Base-by-base conservation (phyloP, 208 protist genomes). In the Crithidia bombi region DNA sequence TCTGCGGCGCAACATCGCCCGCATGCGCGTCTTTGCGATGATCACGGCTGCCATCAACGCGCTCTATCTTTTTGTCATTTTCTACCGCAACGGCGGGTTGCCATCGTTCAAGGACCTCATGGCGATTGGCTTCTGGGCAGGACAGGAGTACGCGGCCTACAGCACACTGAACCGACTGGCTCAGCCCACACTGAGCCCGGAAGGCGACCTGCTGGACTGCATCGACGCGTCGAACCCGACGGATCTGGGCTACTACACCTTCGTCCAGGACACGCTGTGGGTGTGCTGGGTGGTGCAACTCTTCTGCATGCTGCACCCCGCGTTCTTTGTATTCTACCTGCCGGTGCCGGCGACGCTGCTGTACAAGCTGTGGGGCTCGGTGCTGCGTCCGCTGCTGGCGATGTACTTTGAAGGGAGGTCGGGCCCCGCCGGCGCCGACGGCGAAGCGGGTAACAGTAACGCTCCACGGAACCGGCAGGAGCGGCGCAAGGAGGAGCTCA, bases 211-310 rank as follows among this genome's bases (percentile, higher is more conserved):
- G 35, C 36, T 93, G 3, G 82, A 89, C 58, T 95, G 89, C 66
- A 62, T 81, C 28, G 90, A 97, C 63, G 86, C 69, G 26, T 86
- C 88, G 44, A 84, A 93, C 66, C 90, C 92, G 9, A 51, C 66
- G 58, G 87, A 94, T 66, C 79, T 97, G 23, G 92, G 92, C 3
- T 67, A 85, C 61, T 93, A 92, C 72, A 85, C 77, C 17, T 86
- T 92, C 32, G 89, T 85, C 19, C 92, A 97, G 79, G 92, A 97
- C 72, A 46, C 90, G 38, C 61, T 97, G 55, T 97, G 92, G 92
- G 80, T 93, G 36, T 95, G 90, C 72, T 97, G 92, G 90, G 82
- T 83, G 28, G 92, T 92, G 38, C 87, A 95, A 73, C 51, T 78
- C 12, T 78, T 97, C 36, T 89, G 85, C 65, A 85, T 71, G 43